Evolutionary conservation across 2,329 filamentous ascomycete genomes (phyloP).

Genomic region (Penicillium sp.): DNA sequence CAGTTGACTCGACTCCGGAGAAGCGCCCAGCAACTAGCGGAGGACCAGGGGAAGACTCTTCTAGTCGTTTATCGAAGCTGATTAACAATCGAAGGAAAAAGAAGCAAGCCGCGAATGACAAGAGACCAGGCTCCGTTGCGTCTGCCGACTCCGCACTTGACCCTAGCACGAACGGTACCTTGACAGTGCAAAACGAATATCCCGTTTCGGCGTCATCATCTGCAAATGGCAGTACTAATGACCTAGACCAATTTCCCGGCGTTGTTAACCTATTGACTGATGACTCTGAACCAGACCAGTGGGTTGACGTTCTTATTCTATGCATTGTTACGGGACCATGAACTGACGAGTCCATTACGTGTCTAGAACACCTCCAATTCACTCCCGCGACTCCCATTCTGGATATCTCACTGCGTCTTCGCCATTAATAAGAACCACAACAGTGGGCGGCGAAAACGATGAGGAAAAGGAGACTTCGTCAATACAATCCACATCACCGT

Average conservation of each 20-base stretch:
- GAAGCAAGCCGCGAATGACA: constrained; percentile 35
- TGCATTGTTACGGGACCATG: not conserved
- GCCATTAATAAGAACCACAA: constrained; percentile 59
- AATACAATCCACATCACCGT: constrained; percentile 23
- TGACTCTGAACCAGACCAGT: constrained; percentile 40
- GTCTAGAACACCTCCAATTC: constrained; percentile 43
- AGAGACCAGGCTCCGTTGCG: constrained; percentile 4
- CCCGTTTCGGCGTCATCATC: constrained; percentile 24
- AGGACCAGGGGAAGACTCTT: constrained; percentile 29
- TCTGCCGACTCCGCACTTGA: constrained; percentile 4
- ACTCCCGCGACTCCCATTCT: constrained; percentile 61
- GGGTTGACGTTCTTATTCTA: constrained; percentile 17
- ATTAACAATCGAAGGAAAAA: constrained; percentile 43
- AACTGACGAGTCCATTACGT: constrained; percentile 15
- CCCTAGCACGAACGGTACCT: not conserved
- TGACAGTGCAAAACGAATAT: constrained; percentile 22
- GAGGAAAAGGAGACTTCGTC: constrained; percentile 15
- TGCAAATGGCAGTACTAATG: constrained; percentile 20
- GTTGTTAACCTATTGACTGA: constrained; percentile 30
- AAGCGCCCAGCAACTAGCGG: constrained; percentile 35
- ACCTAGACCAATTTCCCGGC: constrained; percentile 20
- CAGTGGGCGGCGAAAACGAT: constrained; percentile 37
- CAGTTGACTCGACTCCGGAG: constrained; percentile 36
- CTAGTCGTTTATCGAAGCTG: constrained; percentile 50
- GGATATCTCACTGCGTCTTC: constrained; percentile 67